Base-by-base conservation (phyloP, 2,329 filamentous ascomycete genomes). In the Ciborinia camelliae region DNA sequence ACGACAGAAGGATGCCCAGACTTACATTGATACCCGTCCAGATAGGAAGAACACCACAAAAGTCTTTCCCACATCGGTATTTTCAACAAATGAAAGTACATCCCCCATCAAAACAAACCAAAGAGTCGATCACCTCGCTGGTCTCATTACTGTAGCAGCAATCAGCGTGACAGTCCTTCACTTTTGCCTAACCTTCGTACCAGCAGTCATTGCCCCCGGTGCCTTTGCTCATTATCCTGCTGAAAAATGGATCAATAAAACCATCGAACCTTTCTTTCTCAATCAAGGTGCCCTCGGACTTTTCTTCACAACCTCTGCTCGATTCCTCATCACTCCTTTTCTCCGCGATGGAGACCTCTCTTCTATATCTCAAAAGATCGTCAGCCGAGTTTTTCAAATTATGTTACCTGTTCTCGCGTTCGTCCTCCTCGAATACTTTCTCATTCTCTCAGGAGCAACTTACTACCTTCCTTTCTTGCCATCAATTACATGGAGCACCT, bases 211-310 rank as follows among this genome's bases (percentile, higher is more conserved):
- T 20, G 39, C 72, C 75, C 0, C 74, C 71, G 14, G 75, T 71
- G 20, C 73, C 69, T 41, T 63, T 71, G 43, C 64, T 15, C 62
- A 81, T 64, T 77, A 79, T 58, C 59, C 69, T 5, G 77, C 76
- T 8, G 79, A 81, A 64, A 71, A 70, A 30, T 78, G 77, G 75
- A 74, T 78, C 2, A 75, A 77, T 39, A 78, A 77, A 66, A 77
- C 78, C 14, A 70, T 81, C 26, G 77, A 76, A 0, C 76, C 79
- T 1, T 81, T 78, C 66, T 69, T 81, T 14, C 75, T 81, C 43
- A 80, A 81, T 39, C 77, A 77, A 50, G 75, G 81, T 64, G 81
- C 79, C 77, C 77, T 82, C 15, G 80, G 80, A 26, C 77, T 79
- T 30, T 81, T 82, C 72, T 79, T 82, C 71, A 79, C 79, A 10